Conservation (phyloP, 768 basidiomycete genomes). For the Russula virescens region DNA sequence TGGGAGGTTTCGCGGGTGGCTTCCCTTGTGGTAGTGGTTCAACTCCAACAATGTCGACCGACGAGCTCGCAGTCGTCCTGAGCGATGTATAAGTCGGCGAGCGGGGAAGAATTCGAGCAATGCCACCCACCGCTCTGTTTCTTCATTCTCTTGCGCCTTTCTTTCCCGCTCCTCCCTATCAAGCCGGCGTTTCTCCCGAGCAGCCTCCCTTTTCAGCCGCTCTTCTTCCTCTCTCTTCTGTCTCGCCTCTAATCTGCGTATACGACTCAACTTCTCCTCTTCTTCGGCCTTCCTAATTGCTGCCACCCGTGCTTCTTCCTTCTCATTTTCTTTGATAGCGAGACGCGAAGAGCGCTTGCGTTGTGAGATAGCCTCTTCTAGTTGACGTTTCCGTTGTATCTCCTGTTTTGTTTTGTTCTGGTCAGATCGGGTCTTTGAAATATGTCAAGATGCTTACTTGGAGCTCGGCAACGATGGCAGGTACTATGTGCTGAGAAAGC, state of each 20-base stretch:
- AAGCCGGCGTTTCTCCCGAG: conserved; percentile 46
- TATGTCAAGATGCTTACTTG: conserved; percentile 39
- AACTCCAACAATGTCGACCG: conserved; percentile 15
- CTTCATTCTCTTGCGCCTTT: background rate
- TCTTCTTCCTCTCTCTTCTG: conserved; percentile 37
- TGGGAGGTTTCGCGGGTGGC: background rate
- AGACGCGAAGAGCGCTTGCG: conserved; percentile 91
- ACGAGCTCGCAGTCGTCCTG: conserved; percentile 11
- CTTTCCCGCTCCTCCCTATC: conserved; percentile 32
- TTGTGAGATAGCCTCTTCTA: conserved; percentile 73
- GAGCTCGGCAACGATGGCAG: conserved; percentile 61
- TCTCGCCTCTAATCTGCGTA: conserved; percentile 43
- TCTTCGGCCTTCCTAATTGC: conserved; percentile 60
- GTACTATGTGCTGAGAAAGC: conserved; percentile 61
- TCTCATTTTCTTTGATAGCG: conserved; percentile 72
- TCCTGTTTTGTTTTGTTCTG: conserved; percentile 45
- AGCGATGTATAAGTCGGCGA: background rate
- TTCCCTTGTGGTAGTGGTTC: conserved; percentile 7
- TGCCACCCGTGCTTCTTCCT: conserved; percentile 60
- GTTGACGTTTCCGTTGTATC: conserved; percentile 49
- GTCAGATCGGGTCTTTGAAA: background rate
- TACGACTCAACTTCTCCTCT: conserved; percentile 59
- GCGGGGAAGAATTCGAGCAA: background rate
- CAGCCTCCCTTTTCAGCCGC: conserved; percentile 45
- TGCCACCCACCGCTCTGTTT: conserved; percentile 24